Evolutionary conservation across 768 basidiomycete species (phyloP).

Genomic region (Tylopilus sp.): DNA sequence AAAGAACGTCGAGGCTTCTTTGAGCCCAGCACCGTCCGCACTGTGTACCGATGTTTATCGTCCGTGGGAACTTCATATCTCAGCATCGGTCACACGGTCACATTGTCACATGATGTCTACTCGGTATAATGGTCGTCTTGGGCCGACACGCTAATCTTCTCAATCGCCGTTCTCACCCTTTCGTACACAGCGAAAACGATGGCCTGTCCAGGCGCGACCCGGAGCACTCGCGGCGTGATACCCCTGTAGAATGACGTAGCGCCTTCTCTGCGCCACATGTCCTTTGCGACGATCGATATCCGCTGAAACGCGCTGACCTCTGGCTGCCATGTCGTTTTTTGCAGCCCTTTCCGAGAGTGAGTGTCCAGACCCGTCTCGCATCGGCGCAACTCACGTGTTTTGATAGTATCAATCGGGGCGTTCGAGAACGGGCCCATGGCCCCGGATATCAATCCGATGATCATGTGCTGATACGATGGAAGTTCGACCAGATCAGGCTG

Average conservation of each 20-base stretch:
- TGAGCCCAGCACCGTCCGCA: constrained; percentile 3
- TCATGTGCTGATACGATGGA: constrained; percentile 94
- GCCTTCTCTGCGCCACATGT: constrained; percentile 94
- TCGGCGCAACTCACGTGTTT: constrained; percentile 66
- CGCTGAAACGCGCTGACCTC: constrained; percentile 79
- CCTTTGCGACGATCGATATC: constrained; percentile 74
- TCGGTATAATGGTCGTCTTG: constrained; percentile 71
- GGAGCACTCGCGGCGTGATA: constrained; percentile 92
- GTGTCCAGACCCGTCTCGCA: neutral
- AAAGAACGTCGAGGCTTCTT: constrained; percentile 13
- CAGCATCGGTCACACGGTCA: constrained; percentile 31
- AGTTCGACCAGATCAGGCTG: constrained; percentile 81
- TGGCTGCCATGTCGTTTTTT: constrained; percentile 72
- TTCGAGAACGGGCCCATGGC: constrained; percentile 99
- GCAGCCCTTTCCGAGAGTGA: constrained; percentile 54
- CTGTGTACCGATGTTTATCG: constrained; percentile 37
- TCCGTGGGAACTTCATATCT: constrained; percentile 35
- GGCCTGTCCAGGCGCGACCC: constrained; percentile 96
- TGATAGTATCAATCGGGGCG: constrained; percentile 93
- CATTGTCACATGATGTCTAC: constrained; percentile 31
- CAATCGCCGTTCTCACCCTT: constrained; percentile 72
- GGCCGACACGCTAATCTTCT: constrained; percentile 55
- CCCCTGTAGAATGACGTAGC: constrained; percentile 94
- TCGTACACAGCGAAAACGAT: constrained; percentile 99
- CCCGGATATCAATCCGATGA: constrained; percentile 92